These are phyloP conservation scores for Nyctanthes arbortristis DNA, from an alignment of 257 asterid genomes.

Conservation along the genomic window DNA sequence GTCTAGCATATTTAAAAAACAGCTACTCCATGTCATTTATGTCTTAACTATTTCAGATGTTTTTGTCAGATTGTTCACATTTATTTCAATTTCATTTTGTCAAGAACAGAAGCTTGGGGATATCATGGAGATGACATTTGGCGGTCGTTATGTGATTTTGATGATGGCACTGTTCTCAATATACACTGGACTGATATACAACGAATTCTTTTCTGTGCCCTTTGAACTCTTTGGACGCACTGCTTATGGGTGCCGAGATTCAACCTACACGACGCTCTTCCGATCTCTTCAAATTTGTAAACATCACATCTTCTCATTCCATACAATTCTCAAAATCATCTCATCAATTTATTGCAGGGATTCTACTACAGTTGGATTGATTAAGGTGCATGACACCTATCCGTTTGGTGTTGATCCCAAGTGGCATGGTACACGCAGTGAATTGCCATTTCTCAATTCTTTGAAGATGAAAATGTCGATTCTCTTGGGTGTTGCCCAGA, in stretches of 20 bases:
- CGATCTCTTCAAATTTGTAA: neutral
- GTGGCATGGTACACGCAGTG: slow-evolving; percentile 70
- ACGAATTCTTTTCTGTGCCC: slow-evolving; percentile 69
- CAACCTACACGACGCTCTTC: slow-evolving; percentile 68
- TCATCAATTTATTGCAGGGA: slow-evolving; percentile 40
- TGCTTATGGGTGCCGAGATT: slow-evolving; percentile 57
- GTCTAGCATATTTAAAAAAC: neutral
- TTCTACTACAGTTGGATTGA: slow-evolving; percentile 50
- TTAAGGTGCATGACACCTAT: slow-evolving; percentile 51
- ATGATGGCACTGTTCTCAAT: slow-evolving; percentile 73
- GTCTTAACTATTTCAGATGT: slow-evolving; percentile 1
- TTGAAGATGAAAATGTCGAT: slow-evolving; percentile 77
- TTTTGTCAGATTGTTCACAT: slow-evolving; percentile 1
- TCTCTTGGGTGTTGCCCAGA: slow-evolving; percentile 61
- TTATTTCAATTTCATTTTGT: slow-evolving; percentile 18
- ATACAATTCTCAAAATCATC: neutral
- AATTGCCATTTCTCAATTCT: slow-evolving; percentile 67
- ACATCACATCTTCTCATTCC: neutral
- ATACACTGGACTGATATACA: slow-evolving; percentile 63
- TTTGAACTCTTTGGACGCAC: slow-evolving; percentile 59
- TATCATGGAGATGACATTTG: slow-evolving; percentile 71
- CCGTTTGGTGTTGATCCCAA: slow-evolving; percentile 70
- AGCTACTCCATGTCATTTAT: neutral
- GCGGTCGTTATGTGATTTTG: slow-evolving; percentile 67
- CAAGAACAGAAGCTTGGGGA: slow-evolving; percentile 64